A percentile compares a stretch with the other conserved stretches of the same genome.
These are phyloP conservation scores for Colletotrichum viniferum DNA, from an alignment of 2,329 filamentous ascomycete genomes.

Conservation along the genomic window DNA sequence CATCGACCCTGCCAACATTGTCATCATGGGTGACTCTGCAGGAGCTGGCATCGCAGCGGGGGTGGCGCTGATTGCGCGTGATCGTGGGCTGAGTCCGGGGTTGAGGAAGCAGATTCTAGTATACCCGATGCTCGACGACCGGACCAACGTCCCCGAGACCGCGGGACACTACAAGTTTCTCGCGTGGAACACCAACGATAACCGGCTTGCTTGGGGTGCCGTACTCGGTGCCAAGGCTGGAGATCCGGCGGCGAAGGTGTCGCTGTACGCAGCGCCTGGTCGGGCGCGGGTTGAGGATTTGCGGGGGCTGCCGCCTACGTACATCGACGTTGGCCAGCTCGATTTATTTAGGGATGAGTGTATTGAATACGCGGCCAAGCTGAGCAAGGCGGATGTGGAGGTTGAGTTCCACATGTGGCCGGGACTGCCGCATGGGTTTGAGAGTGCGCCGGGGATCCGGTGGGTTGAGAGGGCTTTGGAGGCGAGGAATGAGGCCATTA, in stretches of 20 bases:
- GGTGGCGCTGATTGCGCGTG: constrained; percentile 42
- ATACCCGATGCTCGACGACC: constrained; percentile 39
- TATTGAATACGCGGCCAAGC: constrained; percentile 33
- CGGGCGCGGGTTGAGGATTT: constrained; percentile 23
- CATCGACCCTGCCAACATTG: constrained; percentile 24
- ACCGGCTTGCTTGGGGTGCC: constrained; percentile 27
- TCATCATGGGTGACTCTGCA: constrained; percentile 26
- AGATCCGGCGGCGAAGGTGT: constrained; percentile 16
- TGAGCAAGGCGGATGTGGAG: constrained; percentile 34
- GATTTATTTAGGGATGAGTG: constrained; percentile 42
- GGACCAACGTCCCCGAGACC: constrained; percentile 13
- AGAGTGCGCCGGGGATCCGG: constrained; percentile 17
- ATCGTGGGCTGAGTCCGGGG: constrained; percentile 26
- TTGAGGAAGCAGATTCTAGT: constrained; percentile 34
- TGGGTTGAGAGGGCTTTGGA: constrained; percentile 27
- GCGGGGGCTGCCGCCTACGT: constrained; percentile 36
- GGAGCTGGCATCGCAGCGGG: constrained; percentile 26
- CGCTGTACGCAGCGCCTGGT: constrained; percentile 27
- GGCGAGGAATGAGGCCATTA: constrained; percentile 23
- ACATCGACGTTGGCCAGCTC: constrained; percentile 41
- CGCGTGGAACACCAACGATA: constrained; percentile 23
- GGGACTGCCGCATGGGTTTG: constrained; percentile 44
- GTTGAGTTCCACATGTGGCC: constrained; percentile 45
- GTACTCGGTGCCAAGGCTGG: constrained; percentile 22
- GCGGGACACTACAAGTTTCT: constrained; percentile 7